Evolutionary conservation across 345 rosid species (phyloP), one percentile per base, ranked within the genome.

Genomic region (Melastoma malabathricum): DNA sequence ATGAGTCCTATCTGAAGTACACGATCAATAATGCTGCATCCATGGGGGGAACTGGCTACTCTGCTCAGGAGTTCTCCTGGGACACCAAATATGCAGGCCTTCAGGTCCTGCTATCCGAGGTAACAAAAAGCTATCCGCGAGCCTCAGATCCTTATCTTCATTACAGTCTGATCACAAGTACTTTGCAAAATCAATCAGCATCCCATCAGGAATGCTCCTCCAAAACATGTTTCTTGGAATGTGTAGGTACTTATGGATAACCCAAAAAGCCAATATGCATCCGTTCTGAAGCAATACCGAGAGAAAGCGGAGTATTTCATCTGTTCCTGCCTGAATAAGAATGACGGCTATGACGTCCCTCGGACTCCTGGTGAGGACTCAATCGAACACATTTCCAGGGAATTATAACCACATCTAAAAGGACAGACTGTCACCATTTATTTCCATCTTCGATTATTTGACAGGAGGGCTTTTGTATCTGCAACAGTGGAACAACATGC

Each of bases 31-130:
- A 89, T 48, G 87, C 82, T 12, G 85, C 57, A 13, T 72, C 74
- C 71, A 75, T 89, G 95, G 95, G 97, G 0, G 93, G 97, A 70
- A 85, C 83, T 20, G 82, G 93, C n/a, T 84, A 92, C 87, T 89
- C 84, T 15, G 69, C 82, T 56, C 82, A 80, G 58, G 95, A 89
- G 20, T 85, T 89, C 75, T 82, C 87, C n/a, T 89, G 95, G 97
- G 95, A 89, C 71, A 82, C 68, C 77, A 85, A 89, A 22, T 84
- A 82, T 55, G 97, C 86, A 2, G 97, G 95, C 50, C 76, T 85
- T 31, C 97, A 89, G 65, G 64, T 81, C 75, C 89, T 89, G 47
- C 75, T 89, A 38, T 62, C 75, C 46, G 81, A 85, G 95, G 89
- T 88, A 14, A 27, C 31, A 27, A 27, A 6, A 27, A 27, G 31